Percentiles rank a stretch among this genome's conserved stretches.
phyloP scores from a whole-genome alignment of 2,329 filamentous ascomycete species.

The Fusarium sarcochroum region DNA sequence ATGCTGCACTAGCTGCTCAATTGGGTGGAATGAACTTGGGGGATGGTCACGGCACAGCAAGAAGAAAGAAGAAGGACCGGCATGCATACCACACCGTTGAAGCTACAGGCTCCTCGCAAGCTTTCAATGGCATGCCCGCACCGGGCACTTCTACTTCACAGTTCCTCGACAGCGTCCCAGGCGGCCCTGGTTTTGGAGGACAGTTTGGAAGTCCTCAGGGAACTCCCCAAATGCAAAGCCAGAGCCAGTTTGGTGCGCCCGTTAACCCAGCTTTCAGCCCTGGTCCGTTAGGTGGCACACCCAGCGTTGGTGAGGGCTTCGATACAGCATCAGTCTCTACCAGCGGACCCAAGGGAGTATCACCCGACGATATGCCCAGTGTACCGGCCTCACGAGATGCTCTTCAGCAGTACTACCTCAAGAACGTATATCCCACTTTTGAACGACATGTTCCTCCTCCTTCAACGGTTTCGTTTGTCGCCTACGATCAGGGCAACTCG shows the following conservation, averaged over 20 bases:
- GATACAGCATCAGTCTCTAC: constrained; percentile 53
- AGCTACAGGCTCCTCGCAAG: constrained; percentile 75
- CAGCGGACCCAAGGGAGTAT: constrained; percentile 69
- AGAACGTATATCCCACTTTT: constrained; percentile 93
- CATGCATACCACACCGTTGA: constrained; percentile 93
- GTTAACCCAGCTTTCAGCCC: constrained; percentile 61
- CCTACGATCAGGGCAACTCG: constrained; percentile 96
- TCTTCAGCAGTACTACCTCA: constrained; percentile 86
- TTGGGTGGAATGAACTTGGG: constrained; percentile 83
- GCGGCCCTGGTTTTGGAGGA: constrained; percentile 53
- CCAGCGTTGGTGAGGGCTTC: constrained; percentile 49
- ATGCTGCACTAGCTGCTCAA: constrained; percentile 74
- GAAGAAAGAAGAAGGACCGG: constrained; percentile 92
- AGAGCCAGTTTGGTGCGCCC: constrained; percentile 73
- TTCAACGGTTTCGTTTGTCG: constrained; percentile 88
- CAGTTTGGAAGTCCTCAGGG: constrained; percentile 63
- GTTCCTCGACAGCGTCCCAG: constrained; percentile 55
- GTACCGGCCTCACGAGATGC: constrained; percentile 87
- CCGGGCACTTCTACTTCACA: constrained; percentile 64
- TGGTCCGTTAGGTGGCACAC: constrained; percentile 40
- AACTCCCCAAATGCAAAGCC: constrained; percentile 56
- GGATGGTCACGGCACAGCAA: constrained; percentile 62
- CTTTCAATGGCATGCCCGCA: constrained; percentile 77
- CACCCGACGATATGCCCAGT: constrained; percentile 93
- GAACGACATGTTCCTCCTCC: constrained; percentile 94